These are phyloP conservation scores for Neurospora sp. DNA, from an alignment of 2,329 filamentous ascomycete genomes.

Conservation along the genomic window DNA sequence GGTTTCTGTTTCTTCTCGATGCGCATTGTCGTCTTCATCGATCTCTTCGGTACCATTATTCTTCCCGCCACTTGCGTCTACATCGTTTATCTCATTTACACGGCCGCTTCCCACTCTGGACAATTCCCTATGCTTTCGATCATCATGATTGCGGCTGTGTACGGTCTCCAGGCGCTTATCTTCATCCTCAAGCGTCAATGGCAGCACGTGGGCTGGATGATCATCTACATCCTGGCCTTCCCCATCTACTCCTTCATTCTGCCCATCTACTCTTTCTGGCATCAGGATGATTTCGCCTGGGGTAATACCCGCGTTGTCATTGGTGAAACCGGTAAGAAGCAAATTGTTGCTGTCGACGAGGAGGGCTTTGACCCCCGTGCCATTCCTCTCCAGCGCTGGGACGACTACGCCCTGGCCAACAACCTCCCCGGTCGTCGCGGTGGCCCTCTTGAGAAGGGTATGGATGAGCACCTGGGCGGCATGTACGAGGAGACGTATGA, in stretches of 20 bases:
- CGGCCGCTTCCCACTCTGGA: conserved; percentile 55
- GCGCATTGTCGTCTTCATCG: conserved; percentile 92
- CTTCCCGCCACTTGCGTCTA: conserved; percentile 84
- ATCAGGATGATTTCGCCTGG: conserved; percentile 98
- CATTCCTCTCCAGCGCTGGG: conserved; percentile 92
- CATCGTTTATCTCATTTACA: conserved; percentile 78
- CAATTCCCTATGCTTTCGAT: conserved; percentile 82
- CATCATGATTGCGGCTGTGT: conserved; percentile 79
- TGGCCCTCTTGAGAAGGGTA: conserved; percentile 47
- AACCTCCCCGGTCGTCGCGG: conserved; percentile 86
- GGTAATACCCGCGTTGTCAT: conserved; percentile 97
- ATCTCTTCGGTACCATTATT: conserved; percentile 86
- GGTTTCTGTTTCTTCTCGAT: conserved; percentile 99
- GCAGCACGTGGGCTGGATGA: conserved; percentile 99
- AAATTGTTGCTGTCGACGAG: conserved; percentile 76
- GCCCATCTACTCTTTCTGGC: conserved; percentile 98
- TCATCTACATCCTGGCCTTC: conserved; percentile 94
- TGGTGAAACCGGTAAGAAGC: conserved; percentile 83
- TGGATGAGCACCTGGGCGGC: conserved; percentile 55
- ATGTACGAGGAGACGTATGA: conserved; percentile 74
- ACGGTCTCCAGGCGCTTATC: conserved; percentile 90
- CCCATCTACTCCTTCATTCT: conserved; percentile 88
- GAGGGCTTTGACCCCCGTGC: conserved; percentile 84
- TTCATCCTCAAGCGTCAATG: conserved; percentile 96
- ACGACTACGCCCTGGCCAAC: conserved; percentile 83